These are phyloP conservation scores for Cladosporium sp. DNA, from an alignment of 2,329 filamentous ascomycete genomes.

Conservation along the genomic window DNA sequence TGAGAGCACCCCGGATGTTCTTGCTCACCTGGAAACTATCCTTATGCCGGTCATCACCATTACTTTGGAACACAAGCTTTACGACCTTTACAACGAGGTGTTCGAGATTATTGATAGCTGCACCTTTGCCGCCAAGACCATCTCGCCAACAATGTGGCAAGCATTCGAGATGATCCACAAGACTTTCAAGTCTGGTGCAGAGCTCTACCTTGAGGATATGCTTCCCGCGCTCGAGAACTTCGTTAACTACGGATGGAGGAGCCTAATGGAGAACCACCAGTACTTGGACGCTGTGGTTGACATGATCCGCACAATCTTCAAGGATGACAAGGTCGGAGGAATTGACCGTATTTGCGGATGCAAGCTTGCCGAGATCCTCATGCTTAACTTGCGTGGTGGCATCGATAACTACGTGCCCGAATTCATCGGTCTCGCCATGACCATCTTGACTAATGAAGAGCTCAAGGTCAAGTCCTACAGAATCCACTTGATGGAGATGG, in stretches of 20 bases:
- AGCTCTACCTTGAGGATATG: conserved; percentile 98
- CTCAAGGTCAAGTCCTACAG: conserved; percentile 89
- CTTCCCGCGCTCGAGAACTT: conserved; percentile 97
- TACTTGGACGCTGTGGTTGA: conserved; percentile 87
- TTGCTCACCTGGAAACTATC: conserved; percentile 90
- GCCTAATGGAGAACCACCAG: conserved; percentile 77
- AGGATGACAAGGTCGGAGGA: conserved; percentile 85
- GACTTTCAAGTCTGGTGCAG: conserved; percentile 95
- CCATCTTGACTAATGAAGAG: conserved; percentile 71
- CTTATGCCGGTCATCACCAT: conserved; percentile 97
- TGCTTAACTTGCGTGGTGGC: conserved; percentile 87
- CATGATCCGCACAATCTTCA: conserved; percentile 95
- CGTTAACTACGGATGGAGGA: conserved; percentile 84
- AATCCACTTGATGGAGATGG: conserved; percentile 97
- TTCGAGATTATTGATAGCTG: conserved; percentile 99
- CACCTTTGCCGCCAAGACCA: conserved; percentile 94
- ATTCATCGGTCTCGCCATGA: conserved; percentile 89
- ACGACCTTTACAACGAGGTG: conserved; percentile 95
- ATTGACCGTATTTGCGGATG: conserved; percentile 96
- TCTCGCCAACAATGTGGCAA: conserved; percentile 97
- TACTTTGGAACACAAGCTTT: conserved; percentile 96
- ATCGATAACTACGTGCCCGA: conserved; percentile 86
- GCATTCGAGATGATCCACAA: conserved; percentile 95
- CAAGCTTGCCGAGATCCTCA: conserved; percentile 95
- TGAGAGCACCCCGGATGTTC: conserved; percentile 94